These are phyloP conservation scores for Alternaria hordeiaustralica DNA, from an alignment of 2,329 filamentous ascomycete genomes.

Conservation along the genomic window DNA sequence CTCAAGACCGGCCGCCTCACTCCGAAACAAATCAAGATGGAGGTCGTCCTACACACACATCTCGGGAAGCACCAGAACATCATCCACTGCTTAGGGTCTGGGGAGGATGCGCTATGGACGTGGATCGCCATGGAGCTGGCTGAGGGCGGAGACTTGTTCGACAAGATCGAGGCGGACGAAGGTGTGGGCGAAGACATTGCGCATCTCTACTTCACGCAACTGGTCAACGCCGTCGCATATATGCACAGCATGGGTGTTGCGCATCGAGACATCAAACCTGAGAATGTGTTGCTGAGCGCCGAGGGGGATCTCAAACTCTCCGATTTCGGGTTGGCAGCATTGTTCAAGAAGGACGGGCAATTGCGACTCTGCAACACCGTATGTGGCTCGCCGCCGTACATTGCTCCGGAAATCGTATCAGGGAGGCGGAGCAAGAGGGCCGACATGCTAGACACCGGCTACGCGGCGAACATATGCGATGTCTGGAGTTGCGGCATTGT, in stretches of 20 bases:
- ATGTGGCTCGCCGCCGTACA: conserved; percentile 95
- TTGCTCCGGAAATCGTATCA: conserved; percentile 85
- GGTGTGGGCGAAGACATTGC: conserved; percentile 94
- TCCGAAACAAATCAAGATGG: conserved; percentile 87
- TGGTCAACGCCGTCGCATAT: conserved; percentile 88
- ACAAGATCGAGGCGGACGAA: conserved; percentile 98
- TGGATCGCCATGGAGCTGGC: conserved; percentile 99
- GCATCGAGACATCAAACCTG: conserved; percentile 77
- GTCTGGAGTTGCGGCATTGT: conserved; percentile 99
- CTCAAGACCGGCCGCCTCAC: conserved; percentile 86
- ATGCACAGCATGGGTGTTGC: conserved; percentile 97
- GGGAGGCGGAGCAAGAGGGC: conserved; percentile 57
- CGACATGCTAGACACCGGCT: conserved; percentile 62
- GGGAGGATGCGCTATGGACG: conserved; percentile 84
- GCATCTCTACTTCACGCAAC: conserved; percentile 93
- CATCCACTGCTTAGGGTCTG: conserved; percentile 88
- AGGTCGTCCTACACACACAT: conserved; percentile 87
- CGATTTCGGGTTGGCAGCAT: conserved; percentile 93
- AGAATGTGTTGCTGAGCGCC: conserved; percentile 89
- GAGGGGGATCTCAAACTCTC: conserved; percentile 91
- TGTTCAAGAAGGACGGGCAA: conserved; percentile 88
- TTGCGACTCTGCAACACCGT: conserved; percentile 85
- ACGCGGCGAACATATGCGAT: conserved; percentile 81
- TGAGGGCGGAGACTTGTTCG: conserved; percentile 93
- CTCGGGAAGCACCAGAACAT: conserved; percentile 91